Base-by-base conservation (phyloP, 345 rosid species). In the Excoecaria cochinchinensis region DNA sequence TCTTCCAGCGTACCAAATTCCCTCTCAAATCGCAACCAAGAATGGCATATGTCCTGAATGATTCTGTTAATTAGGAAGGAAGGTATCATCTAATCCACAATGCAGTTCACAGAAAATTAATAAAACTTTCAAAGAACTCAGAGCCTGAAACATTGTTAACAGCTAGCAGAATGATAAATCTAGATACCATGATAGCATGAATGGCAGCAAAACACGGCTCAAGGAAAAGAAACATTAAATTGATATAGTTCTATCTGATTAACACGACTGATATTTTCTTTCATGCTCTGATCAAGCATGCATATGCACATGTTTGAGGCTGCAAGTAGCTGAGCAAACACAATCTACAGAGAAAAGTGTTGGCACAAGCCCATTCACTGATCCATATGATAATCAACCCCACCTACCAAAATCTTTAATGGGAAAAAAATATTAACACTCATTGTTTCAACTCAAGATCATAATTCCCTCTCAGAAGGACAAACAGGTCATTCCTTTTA, bases 11-110 rank as follows among this genome's bases (percentile, higher is more conserved):
- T 76, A 51, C 98, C 98, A 67, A 82, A 86, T 74, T 91, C 92
- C 85, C 92, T 84, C 84, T 92, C 98, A 84, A 94, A 94, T 64
- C 85, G 86, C 87, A 94, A 77, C 98, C 98, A 94, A 55, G 90
- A 77, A 70, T 83, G 84, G 88, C 97, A 93, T 58, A 93, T 83
- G 69, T 92, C 98, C 98, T 95, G 93, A 86, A 91, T 80, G 81
- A 86, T 84, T 88, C 82, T 87, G 90, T 84, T 86, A 75, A 72
- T 86, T 90, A 90, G 90, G 87, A 82, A 86, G 86, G 84, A 89
- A 86, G 67, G 62, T 74, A 85, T 84, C 86, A 87, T 88, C 84
- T 80, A 87, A 88, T 79, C 78, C 82, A 83, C 78, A 83, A 66
- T 72, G 81, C 78, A 75, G 44, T 69, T 42, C 3, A 46, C 16